Evolutionary conservation across 257 asterid genomes (phyloP).

Genomic region (Nicotiana obtusifolia): DNA sequence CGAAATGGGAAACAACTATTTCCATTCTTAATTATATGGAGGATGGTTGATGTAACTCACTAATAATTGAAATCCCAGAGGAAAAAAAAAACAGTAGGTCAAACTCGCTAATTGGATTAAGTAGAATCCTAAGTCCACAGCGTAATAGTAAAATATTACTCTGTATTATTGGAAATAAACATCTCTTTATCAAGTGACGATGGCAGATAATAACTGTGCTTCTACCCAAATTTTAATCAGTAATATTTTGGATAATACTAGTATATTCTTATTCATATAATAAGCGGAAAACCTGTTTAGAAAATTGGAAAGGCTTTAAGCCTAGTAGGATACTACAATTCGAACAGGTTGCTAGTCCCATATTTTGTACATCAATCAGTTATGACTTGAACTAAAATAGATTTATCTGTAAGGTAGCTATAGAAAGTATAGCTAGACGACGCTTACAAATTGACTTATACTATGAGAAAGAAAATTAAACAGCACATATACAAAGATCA

Average conservation of each 20-base stretch:
- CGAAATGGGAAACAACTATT: background rate
- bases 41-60: conserved; percentile 1
- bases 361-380: background rate
- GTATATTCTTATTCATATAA: background rate
- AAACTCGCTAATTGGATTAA: background rate
- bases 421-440: background rate
- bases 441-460: too few species aligned
- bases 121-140: conserved; percentile 3
- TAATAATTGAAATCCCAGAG: background rate
- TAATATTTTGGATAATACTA: background rate
- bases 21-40: background rate
- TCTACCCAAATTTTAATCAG: background rate
- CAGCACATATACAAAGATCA: background rate
- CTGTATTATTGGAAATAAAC: background rate
- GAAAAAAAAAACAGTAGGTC: background rate
- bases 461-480: too few species aligned
- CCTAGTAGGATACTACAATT: background rate
- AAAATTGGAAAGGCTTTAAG: background rate
- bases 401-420: background rate
- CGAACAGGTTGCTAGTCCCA: background rate
- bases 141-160: background rate
- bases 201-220: background rate
- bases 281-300: background rate
- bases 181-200: background rate
- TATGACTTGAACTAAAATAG: background rate